Percentiles rank a stretch among this genome's conserved stretches.
Conservation (phyloP, 345 rosid species). For the Boechera stricta region DNA sequence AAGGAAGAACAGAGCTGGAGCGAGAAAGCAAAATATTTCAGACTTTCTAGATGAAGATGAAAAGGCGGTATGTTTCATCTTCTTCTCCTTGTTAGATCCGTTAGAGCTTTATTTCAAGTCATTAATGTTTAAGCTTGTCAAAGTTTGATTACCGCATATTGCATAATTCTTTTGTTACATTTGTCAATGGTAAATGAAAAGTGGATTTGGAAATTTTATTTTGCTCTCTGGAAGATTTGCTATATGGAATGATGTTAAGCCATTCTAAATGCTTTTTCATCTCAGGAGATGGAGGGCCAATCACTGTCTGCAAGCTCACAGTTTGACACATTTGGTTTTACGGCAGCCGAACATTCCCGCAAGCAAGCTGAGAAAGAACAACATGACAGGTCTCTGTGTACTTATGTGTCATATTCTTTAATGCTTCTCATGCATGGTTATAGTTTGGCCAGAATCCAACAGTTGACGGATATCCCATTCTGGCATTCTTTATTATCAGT, state of each 20-base stretch:
- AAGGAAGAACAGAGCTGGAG: conserved; percentile 90
- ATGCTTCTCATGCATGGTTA: conserved; percentile 19
- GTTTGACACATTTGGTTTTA: conserved; percentile 98
- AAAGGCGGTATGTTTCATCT: conserved; percentile 63
- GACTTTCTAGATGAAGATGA: conserved; percentile 94
- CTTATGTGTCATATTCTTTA: conserved; percentile 28
- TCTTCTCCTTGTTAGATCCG: conserved; percentile 14
- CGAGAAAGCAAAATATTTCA: conserved; percentile 79
- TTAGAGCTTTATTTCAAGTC: conserved; percentile 16
- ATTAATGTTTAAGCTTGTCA: conserved; percentile 13
- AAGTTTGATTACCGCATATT: background rate
- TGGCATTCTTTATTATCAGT: too few relatives aligned
- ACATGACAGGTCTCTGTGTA: conserved; percentile 62
- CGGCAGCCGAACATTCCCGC: conserved; percentile 85
- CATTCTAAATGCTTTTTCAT: conserved; percentile 28
- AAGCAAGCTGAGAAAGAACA: conserved; percentile 92
- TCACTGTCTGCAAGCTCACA: conserved; percentile 73
- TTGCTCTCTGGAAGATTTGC: conserved; percentile 2
- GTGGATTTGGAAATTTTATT: background rate
- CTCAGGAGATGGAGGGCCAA: conserved; percentile 82
- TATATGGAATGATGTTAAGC: conserved; percentile 6
- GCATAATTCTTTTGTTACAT: conserved; percentile 8
- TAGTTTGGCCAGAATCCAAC: conserved; percentile 20
- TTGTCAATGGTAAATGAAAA: background rate
- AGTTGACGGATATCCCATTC: background rate